Evolutionary conservation across 306 rosid genomes (phyloP).

Genomic region (Hippophae tibetana): DNA sequence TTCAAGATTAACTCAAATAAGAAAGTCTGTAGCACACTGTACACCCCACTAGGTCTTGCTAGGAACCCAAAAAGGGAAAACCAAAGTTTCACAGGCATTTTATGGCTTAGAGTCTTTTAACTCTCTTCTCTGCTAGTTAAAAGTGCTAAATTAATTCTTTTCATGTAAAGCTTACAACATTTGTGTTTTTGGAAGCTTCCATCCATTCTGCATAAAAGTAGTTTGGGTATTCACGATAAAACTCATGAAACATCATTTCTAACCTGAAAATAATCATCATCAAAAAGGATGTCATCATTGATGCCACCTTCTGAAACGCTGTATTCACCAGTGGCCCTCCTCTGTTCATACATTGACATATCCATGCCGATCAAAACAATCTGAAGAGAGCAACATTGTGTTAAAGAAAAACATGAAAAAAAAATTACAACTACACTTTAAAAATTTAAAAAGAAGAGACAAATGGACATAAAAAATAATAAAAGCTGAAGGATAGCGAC

Average conservation of each 20-base stretch:
- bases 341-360: constrained; percentile 51
- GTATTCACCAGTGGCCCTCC: constrained; percentile 35
- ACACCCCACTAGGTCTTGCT: no score
- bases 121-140: no score
- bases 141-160: neutral
- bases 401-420: constrained; percentile 18
- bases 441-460: neutral
- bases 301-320: constrained; percentile 28
- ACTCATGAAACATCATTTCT: constrained; percentile 20
- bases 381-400: constrained; percentile 32
- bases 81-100: no score
- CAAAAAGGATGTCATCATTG: constrained; percentile 38
- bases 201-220: neutral
- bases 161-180: neutral
- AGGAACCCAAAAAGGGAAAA: no score
- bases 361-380: constrained; percentile 85
- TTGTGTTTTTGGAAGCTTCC: neutral
- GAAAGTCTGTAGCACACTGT: no score
- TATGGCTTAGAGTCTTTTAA: no score
- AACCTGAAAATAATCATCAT: constrained; percentile 66
- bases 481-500: neutral
- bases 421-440: neutral
- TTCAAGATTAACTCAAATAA: no score
- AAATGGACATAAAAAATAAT: neutral
- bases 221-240: neutral